Evolutionary conservation across 2,329 filamentous ascomycete species (phyloP).

Genomic region (Clonostachys rosea): DNA sequence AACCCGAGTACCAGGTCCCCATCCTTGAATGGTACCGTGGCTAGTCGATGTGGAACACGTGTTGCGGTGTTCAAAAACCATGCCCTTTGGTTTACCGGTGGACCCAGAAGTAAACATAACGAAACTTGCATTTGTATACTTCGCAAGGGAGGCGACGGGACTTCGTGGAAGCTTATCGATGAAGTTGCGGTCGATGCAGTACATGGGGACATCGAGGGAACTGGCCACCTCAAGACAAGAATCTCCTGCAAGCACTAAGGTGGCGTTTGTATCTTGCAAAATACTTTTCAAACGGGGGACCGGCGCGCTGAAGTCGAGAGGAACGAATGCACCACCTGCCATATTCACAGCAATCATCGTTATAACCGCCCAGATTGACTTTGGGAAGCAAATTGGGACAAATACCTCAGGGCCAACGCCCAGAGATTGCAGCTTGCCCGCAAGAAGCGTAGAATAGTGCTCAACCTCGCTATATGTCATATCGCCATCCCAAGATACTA

Average conservation of each 20-base stretch:
- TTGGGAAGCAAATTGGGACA: conserved; percentile 6
- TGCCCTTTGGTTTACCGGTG: conserved; percentile 4
- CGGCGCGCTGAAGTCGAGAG: neutral
- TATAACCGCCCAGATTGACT: conserved; percentile 6
- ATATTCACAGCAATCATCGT: conserved; percentile 6
- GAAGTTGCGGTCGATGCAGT: neutral
- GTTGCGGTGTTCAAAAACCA: neutral
- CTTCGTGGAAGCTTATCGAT: neutral
- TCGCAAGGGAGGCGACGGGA: too few species aligned
- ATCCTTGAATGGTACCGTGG: neutral
- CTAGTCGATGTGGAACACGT: neutral
- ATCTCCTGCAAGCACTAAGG: neutral
- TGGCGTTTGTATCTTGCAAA: neutral
- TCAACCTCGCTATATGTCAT: conserved; percentile 16
- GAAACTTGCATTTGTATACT: neutral
- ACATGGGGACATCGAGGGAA: neutral
- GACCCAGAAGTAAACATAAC: conserved; percentile 2
- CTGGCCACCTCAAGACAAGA: neutral
- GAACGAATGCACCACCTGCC: conserved; percentile 5
- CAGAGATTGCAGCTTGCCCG: neutral
- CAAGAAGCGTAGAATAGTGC: neutral
- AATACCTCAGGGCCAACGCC: conserved; percentile 14
- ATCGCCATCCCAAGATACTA: neutral
- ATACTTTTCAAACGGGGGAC: neutral
- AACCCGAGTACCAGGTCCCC: neutral